Evolutionary conservation across 768 basidiomycete species (phyloP), one percentile per base, ranked within the genome.

Genomic region (Suillus subalutaceus): DNA sequence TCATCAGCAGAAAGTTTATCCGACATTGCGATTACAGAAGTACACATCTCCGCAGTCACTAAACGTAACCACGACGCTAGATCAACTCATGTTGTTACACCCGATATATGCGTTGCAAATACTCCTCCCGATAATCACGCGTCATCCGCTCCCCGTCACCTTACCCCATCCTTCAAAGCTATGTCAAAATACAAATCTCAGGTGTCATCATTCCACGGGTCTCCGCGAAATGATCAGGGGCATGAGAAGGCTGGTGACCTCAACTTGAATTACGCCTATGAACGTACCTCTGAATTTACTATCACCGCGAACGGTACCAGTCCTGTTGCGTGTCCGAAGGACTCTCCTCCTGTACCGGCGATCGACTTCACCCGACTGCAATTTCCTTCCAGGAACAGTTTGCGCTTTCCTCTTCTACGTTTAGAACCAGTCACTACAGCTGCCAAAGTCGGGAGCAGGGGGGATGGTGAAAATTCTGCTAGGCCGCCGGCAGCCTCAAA

Each of bases 281-380:
- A 59, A 40, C 6, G 38, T 43, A 1, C 6, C 12, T 26, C 10
- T 60, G 30, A 4, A 43, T 43, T 20, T 43, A 18, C 59, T 20
- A 26, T 20, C 26, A 32, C 12, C 41, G 26, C 20, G 41, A 43
- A 60, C 30, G 18, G 5, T 15, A 13, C 41, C 10, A 32, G 26
- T 8, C 40, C 30, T 43, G 12, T 12, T 20, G 6, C 12, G 26
- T 30, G 18, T 41, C 41, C 32, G 20, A 30, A 43, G 6, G 41
- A 43, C 23, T 26, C 35, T 16, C 37, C 48, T 12, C 62, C 70
- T 6, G 63, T 71, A 18, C 72, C 69, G 30, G 65, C 67, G 46
- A 77, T 78, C 64, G 77, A 76, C 65, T 77, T 78, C 62, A 75
- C 75, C 26, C 68, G 69, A 37, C 56, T 67, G 6, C 68, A 72